Evolutionary conservation across 495 filamentous ascomycete species (phyloP), one percentile per base, ranked within the genome.

Genomic region (Xylaria nigripes): DNA sequence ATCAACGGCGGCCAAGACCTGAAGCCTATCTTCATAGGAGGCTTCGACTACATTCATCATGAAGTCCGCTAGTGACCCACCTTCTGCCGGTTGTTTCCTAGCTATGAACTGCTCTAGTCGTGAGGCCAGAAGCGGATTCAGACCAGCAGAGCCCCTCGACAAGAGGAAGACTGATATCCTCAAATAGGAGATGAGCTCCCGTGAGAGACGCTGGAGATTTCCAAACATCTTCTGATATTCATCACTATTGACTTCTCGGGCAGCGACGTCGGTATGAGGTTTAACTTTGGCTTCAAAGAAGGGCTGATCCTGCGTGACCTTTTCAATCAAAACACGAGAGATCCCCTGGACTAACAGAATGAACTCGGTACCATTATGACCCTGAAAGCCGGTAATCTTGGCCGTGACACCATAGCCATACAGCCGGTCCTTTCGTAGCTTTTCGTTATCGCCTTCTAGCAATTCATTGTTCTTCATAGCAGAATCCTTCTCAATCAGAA

Each of bases 31-130:
- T 64, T 95, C 87, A 54, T 91, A 81, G 15, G 85, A 84, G 36
- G 83, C 82, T 48, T 95, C 87, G 2, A 94, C 80, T 23, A 96
- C 80, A 68, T 93, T 91, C 7, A 87, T 82, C 89, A 97, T 94
- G 59, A 96, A 96, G 65, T 99, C 94, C 7, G 93, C 93, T n/a
- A 99, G 73, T 7, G 79, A 75, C 6, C 92, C 93, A 4, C 93
- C 90, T 51, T 96, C 87, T 30, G 75, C 68, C 30, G 87, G 62
- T 48, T 86, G 84, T 56, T 91, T 91, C 66, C 80, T 82, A 1
- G 78, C 76, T 46, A 98, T 94, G 62, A 89, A 90, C 6, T 90
- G 65, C 65, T 96, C 89, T 13, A 97, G 79, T 43, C 89, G 82
- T 21, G 90, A 80, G 0, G 89, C 86, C 36, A 95, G 78, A n/a